Base-by-base conservation (phyloP, 2,329 filamentous ascomycete genomes). In the Talaromyces albobiverticillius region DNA sequence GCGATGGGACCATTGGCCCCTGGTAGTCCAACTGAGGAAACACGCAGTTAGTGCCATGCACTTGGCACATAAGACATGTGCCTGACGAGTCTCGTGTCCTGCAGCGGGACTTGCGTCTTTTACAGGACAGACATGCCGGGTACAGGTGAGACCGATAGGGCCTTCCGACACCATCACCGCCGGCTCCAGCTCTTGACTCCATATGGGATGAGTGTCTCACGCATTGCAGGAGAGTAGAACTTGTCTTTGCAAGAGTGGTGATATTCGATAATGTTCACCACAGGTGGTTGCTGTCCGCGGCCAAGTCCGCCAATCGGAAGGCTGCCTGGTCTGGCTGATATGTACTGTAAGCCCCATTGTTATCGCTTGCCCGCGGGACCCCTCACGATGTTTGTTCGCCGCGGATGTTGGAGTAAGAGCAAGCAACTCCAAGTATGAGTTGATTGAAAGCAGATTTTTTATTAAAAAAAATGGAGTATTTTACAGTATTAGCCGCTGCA, bases 71-170 rank as follows among this genome's bases (percentile, higher is more conserved):
- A 18, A 79, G 62, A 58, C 81, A 83, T 5, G 68, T 64, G 13
- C 70, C 60, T 0, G 73, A 68, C 9, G 71, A 64, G 13, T 71
- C 59, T 55, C 77, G 76, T 11, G 77, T 74, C 47, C 77, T 78
- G 61, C 80, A 83, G 48, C 80, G 71, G 1, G 79, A 80, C 62
- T 82, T 82, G 45, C 81, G 74, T 47, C 73, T 73, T 23, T 79
- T 73, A 58, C 81, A 83, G 7, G 76, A 69, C 5, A 78, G 61
- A 64, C 81, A 83, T 1, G 80, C 80, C 8, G 80, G 80, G 29
- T 75, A 74, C 34, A 78, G 68, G 62, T 82, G 80, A 5, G 80
- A 82, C 52, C 80, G 71, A 60, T 82, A 82, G 2, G 79, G 80
- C 20, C 80, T 69, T 16, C 57, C 59, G 53, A 60, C 47, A 34